Percentiles rank a stretch among this genome's conserved stretches.
phyloP scores from a whole-genome alignment of 2,329 filamentous ascomycete genomes.

The Diaporthe vaccinii region DNA sequence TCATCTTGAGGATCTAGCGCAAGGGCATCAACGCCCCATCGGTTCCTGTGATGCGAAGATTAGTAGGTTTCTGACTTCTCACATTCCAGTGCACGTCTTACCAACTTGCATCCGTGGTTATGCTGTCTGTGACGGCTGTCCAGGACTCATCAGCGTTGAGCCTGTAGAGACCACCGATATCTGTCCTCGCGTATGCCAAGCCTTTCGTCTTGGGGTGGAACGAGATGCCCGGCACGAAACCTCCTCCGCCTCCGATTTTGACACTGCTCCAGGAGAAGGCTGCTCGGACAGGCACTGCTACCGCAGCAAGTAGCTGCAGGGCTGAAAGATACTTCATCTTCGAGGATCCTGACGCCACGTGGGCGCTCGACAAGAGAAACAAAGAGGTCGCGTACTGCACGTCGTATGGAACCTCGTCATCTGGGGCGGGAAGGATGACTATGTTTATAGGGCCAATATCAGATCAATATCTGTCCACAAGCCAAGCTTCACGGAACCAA shows the following conservation, averaged over 20 bases:
- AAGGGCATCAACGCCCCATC: constrained; percentile 70
- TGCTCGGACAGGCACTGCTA: constrained; percentile 44
- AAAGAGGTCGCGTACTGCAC: background rate
- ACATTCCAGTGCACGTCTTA: background rate
- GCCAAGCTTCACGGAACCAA: constrained; percentile 17
- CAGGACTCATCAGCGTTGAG: constrained; percentile 63
- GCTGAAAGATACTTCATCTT: constrained; percentile 41
- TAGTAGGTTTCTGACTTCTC: background rate
- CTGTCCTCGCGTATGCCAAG: constrained; percentile 68
- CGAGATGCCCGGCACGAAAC: constrained; percentile 69
- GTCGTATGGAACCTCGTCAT: too few species aligned
- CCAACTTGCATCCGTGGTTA: constrained; percentile 38
- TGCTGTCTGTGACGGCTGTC: constrained; percentile 38
- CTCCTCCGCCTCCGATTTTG: constrained; percentile 67
- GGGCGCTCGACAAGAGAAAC: too few species aligned
- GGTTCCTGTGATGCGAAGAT: constrained; percentile 54
- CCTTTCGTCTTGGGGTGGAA: constrained; percentile 66
- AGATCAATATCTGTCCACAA: background rate
- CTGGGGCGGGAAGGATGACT: background rate
- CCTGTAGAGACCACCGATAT: constrained; percentile 70
- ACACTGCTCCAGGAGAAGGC: constrained; percentile 50
- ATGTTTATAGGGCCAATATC: constrained; percentile 29
- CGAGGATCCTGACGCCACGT: background rate
- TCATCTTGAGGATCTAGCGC: constrained; percentile 68
- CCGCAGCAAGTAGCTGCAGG: constrained; percentile 46